Conservation (phyloP, 257 asterid genomes). For the Solanum ossicruentum region DNA sequence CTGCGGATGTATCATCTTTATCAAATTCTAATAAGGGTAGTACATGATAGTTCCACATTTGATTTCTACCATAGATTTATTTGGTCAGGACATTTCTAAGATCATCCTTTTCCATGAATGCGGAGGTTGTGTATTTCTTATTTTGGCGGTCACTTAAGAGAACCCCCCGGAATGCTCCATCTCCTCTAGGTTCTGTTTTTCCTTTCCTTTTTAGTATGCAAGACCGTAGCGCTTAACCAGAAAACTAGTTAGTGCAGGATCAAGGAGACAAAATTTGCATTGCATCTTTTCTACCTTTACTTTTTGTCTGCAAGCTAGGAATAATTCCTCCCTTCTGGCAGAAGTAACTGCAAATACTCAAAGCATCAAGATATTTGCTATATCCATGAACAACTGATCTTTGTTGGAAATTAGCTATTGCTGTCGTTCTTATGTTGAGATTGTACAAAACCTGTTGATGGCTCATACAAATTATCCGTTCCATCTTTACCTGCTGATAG, state of each 20-base stretch:
- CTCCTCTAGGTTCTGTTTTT: background rate
- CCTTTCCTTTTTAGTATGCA: background rate
- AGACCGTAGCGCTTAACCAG: background rate
- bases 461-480: background rate
- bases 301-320: background rate
- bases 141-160: background rate
- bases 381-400: background rate
- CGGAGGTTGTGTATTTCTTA: background rate
- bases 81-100: background rate
- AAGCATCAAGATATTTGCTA: background rate
- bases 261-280: background rate
- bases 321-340: background rate
- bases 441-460: background rate
- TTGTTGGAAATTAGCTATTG: background rate
- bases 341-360: background rate
- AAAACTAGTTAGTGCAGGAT: background rate
- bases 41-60: slow-evolving; percentile 16
- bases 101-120: background rate
- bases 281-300: background rate
- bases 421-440: background rate
- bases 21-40: slow-evolving; percentile 24
- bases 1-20: slow-evolving; percentile 37
- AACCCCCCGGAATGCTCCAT: background rate
- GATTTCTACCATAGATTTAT: background rate
- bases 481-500: background rate